Evolutionary conservation across 768 basidiomycete genomes (phyloP).

Genomic region (Rhodotorula toruloides): DNA sequence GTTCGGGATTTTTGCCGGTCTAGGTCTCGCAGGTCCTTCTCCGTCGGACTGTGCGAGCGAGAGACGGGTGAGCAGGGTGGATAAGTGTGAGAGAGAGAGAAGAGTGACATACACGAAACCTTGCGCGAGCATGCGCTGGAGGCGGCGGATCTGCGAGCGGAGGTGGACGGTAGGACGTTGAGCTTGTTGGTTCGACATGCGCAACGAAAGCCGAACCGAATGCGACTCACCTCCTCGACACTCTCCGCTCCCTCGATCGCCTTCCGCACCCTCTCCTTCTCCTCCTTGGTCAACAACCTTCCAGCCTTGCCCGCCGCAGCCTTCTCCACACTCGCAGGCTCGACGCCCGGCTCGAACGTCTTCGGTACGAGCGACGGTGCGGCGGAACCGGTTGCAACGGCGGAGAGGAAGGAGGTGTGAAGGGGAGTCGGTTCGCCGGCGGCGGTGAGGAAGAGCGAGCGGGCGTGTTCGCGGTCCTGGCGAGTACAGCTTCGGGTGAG

Average conservation of each 20-base stretch:
- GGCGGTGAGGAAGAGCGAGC: constrained; percentile 70
- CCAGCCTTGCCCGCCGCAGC: constrained; percentile 62
- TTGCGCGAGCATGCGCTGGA: constrained; percentile 53
- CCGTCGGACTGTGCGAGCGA: constrained; percentile 67
- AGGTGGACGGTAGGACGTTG: background rate
- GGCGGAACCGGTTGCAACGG: constrained; percentile 1
- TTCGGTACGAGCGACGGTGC: constrained; percentile 29
- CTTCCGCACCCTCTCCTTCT: constrained; percentile 75
- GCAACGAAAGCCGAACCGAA: background rate
- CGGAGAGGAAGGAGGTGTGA: constrained; percentile 61
- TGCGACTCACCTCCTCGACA: constrained; percentile 67
- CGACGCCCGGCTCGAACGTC: constrained; percentile 44
- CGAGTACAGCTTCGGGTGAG: constrained; percentile 34
- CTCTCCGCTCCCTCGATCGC: constrained; percentile 87
- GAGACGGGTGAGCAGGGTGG: constrained; percentile 51
- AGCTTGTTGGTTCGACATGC: background rate
- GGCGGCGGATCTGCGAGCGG: constrained; percentile 7
- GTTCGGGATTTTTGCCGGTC: constrained; percentile 14
- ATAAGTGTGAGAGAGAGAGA: constrained; percentile 61
- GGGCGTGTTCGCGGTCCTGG: constrained; percentile 74
- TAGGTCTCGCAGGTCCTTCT: constrained; percentile 61
- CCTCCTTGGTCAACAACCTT: constrained; percentile 82
- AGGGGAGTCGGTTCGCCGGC: constrained; percentile 72
- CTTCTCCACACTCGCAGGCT: constrained; percentile 46
- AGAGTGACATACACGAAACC: constrained; percentile 52